Base-by-base conservation (phyloP, 78 protist genomes). In the Dictyostelium capitatum region DNA sequence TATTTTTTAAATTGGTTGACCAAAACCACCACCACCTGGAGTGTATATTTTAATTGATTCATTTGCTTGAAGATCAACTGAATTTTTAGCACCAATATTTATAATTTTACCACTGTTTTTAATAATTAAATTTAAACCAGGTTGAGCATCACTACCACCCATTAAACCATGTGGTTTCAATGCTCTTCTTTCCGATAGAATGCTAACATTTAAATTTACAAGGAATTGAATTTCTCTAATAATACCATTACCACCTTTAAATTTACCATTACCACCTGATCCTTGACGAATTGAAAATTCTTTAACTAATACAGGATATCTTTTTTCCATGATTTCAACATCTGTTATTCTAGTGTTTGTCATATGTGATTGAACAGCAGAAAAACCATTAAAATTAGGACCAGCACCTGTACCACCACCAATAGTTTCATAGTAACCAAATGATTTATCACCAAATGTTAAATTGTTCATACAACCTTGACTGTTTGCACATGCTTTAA, bases 401-500 rank as follows among this genome's bases (percentile, higher is more conserved):
- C 99, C 99, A 41, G 99, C 99, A n/a, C 99, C 99, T 12, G 97
- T 72, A 23, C 99, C 99, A 43, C 99, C 99, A 0, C 96, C 96
- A 25, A 98, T 97, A 7, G 99, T 98, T 94, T 98, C 99, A 82
- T 98, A 98, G 80, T 98, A 98, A 23, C 98, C 98, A 12, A 81
- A 2, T 28, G 85, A 51, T 30, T 77, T 97, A 67, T 97, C 96
- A 25, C 99, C 99, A 65, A 98, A 98, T 15, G 99, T 98, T 5
- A 98, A 46, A 64, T 98, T 98, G 80, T 98, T 98, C 98, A 98
- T 98, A 91, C 98, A 95, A 8, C 99, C 99, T 80, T 98, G 98
- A n/a, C 79, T 46, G 28, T 78, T 72, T 3, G 92, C 97, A 73
- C 92, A 80, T 48, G 89, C 95, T 23, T 85, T 79, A 46, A 98